A percentile compares a stretch with the other conserved stretches of the same genome.
These are phyloP conservation scores for Chiua virens DNA, from an alignment of 768 basidiomycete genomes.

Conservation along the genomic window DNA sequence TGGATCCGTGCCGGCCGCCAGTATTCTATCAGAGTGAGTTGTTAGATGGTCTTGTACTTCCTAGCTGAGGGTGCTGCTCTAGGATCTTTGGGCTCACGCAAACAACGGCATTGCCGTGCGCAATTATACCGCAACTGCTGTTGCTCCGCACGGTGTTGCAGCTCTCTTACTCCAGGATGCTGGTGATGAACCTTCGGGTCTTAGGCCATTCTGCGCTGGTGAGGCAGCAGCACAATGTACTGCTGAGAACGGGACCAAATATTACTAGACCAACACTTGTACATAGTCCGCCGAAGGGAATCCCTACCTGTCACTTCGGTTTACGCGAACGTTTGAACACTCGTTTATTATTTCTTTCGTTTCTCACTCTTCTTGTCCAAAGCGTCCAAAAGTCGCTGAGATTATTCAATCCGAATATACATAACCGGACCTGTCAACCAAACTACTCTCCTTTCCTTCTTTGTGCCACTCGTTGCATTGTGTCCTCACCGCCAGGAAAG, in stretches of 20 bases:
- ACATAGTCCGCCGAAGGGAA: too few species aligned
- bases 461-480: slow-evolving; percentile 12
- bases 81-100: slow-evolving; percentile 76
- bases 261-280: slow-evolving; percentile 6
- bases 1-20: slow-evolving; percentile 67
- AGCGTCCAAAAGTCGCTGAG: too few species aligned
- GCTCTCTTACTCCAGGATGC: slow-evolving; percentile 64
- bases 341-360: too few species aligned
- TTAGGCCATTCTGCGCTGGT: slow-evolving; percentile 53
- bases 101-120: slow-evolving; percentile 65
- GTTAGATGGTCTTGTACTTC: neutral
- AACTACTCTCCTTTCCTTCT: too few species aligned
- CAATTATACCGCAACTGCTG: slow-evolving; percentile 44
- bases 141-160: slow-evolving; percentile 65
- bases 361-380: too few species aligned
- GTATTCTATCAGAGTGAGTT: slow-evolving; percentile 57
- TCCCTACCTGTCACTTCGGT: too few species aligned
- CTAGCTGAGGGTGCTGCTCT: neutral
- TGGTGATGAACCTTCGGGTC: slow-evolving; percentile 63
- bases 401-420: too few species aligned
- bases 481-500: slow-evolving; percentile 19
- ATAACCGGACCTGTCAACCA: too few species aligned
- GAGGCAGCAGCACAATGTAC: slow-evolving; percentile 50
- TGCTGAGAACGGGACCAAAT: slow-evolving; percentile 54
- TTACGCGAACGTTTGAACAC: too few species aligned